Conservation (phyloP, 805 yeast species). For the Tetrapisispora taiwanensis region DNA sequence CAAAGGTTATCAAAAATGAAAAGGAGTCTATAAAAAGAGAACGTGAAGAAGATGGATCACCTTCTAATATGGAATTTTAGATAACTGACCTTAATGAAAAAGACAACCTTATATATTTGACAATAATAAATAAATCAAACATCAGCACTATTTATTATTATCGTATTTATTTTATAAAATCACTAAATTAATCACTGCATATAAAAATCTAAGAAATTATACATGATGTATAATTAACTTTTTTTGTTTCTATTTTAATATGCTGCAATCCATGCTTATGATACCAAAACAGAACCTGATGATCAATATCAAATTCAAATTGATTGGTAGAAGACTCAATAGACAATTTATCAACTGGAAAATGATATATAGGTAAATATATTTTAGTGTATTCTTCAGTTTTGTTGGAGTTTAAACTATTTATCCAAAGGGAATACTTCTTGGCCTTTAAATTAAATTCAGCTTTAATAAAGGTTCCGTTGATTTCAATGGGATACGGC, state of each 20-base stretch:
- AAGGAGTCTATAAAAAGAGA: constrained; percentile 31
- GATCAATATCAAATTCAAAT: constrained; percentile 40
- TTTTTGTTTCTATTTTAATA: background rate
- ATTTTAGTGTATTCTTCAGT: constrained; percentile 28
- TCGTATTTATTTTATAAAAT: background rate
- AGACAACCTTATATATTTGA: too few relatives aligned
- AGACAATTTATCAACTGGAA: constrained; percentile 37
- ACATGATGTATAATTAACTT: background rate
- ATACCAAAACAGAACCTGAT: constrained; percentile 61
- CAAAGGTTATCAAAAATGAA: constrained; percentile 47
- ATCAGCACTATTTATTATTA: too few relatives aligned
- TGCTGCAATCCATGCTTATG: constrained; percentile 40
- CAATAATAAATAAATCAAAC: too few relatives aligned
- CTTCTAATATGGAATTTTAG: background rate
- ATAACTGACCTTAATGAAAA: too few relatives aligned
- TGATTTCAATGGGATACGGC: constrained; percentile 59
- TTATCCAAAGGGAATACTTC: constrained; percentile 40
- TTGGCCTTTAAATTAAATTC: constrained; percentile 48
- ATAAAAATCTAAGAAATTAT: background rate
- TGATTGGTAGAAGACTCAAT: constrained; percentile 44
- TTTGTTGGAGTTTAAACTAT: constrained; percentile 20
- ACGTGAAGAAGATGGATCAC: constrained; percentile 26
- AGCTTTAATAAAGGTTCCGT: constrained; percentile 46
- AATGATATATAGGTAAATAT: constrained; percentile 67
- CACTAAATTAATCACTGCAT: background rate